Evolutionary conservation across 345 rosid genomes (phyloP).

Genomic region (Salix suchowensis): DNA sequence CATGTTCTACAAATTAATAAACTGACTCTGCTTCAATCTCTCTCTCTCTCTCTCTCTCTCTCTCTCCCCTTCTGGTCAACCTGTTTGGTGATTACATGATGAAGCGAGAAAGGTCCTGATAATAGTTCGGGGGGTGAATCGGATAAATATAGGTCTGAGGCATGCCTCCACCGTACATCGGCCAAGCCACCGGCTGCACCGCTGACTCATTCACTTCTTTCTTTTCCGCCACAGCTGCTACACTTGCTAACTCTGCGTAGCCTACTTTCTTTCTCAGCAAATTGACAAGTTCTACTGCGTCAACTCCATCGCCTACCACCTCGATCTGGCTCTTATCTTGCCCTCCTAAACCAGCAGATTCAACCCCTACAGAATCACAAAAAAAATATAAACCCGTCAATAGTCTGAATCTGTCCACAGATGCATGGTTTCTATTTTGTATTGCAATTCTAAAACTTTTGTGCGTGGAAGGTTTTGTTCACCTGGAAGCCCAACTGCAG

Average conservation of each 20-base stretch:
- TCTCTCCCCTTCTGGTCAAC: too few relatives aligned
- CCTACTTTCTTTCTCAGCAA: conserved; percentile 3
- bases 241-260: conserved; percentile 6
- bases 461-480: neutral
- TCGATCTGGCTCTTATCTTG: conserved; percentile 13
- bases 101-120: too few relatives aligned
- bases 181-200: neutral
- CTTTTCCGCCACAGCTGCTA: neutral
- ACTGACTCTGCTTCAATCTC: too few relatives aligned
- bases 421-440: neutral
- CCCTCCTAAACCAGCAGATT: neutral
- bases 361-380: neutral
- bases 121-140: too few relatives aligned
- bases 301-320: conserved; percentile 8
- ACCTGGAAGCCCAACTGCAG: conserved; percentile 17
- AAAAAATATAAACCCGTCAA: too few relatives aligned
- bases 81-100: too few relatives aligned
- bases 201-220: neutral
- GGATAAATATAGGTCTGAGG: neutral
- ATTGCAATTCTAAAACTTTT: neutral
- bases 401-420: neutral
- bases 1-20: too few relatives aligned
- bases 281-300: neutral
- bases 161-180: neutral
- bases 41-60: too few relatives aligned